phyloP scores from a whole-genome alignment of 805 yeast species.

The Metschnikowia aberdeeniae region DNA sequence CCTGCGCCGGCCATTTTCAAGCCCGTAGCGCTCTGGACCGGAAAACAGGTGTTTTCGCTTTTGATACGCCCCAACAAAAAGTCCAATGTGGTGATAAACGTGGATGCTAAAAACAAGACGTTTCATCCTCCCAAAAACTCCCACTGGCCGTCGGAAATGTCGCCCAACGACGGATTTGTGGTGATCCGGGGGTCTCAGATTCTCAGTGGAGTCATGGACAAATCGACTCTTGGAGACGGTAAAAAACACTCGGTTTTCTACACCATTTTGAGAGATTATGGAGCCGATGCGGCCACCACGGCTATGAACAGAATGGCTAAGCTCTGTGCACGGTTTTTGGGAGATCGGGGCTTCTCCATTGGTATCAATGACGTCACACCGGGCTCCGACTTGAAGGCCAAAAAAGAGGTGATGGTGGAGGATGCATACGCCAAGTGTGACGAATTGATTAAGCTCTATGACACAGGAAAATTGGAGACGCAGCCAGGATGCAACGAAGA shows the following conservation, averaged over 20 bases:
- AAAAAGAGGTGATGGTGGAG: slow-evolving; percentile 87
- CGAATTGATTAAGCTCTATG: slow-evolving; percentile 73
- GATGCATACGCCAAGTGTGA: slow-evolving; percentile 88
- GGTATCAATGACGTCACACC: slow-evolving; percentile 98
- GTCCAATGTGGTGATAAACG: slow-evolving; percentile 79
- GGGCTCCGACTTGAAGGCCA: slow-evolving; percentile 64
- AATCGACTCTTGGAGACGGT: slow-evolving; percentile 94
- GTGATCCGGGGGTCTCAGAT: slow-evolving; percentile 86
- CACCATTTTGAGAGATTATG: slow-evolving; percentile 90
- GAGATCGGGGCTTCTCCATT: slow-evolving; percentile 93
- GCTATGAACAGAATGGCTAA: slow-evolving; percentile 99
- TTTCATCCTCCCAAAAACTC: slow-evolving; percentile 70
- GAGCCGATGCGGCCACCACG: slow-evolving; percentile 91
- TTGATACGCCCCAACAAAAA: slow-evolving; percentile 75
- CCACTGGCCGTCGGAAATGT: slow-evolving; percentile 79
- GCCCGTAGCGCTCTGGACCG: slow-evolving; percentile 92
- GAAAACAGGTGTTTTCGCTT: slow-evolving; percentile 89
- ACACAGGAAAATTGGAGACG: slow-evolving; percentile 86
- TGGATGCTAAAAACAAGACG: slow-evolving; percentile 93
- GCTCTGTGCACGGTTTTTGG: slow-evolving; percentile 90
- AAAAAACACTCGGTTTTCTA: slow-evolving; percentile 95
- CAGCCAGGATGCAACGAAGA: slow-evolving; percentile 99
- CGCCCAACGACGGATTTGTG: slow-evolving; percentile 94
- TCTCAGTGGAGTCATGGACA: slow-evolving; percentile 94
- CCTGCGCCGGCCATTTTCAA: slow-evolving; percentile 95